Percentiles rank a stretch among this genome's conserved stretches.
Conservation (phyloP, 2,329 filamentous ascomycete genomes). For the Fusarium burgessii region DNA sequence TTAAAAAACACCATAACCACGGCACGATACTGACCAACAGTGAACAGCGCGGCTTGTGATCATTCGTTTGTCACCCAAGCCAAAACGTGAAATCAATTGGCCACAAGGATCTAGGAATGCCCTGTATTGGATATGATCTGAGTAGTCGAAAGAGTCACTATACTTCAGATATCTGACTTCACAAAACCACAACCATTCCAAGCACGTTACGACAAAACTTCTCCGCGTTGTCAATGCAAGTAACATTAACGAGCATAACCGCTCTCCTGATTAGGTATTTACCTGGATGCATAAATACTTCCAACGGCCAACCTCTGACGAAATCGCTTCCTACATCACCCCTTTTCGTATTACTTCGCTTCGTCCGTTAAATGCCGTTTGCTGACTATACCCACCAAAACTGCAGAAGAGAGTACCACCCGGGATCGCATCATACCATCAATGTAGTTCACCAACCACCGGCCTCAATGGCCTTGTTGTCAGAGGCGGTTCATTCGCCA, state of each 20-base stretch:
- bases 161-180: neutral
- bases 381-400: neutral
- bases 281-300: neutral
- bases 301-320: slow-evolving; percentile 9
- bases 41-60: neutral
- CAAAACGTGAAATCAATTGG: neutral
- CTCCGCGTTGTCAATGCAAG: neutral
- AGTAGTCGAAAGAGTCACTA: neutral
- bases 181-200: neutral
- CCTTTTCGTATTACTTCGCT: neutral
- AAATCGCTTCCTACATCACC: slow-evolving; percentile 17
- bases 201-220: neutral
- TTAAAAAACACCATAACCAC: neutral
- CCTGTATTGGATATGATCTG: too few species aligned
- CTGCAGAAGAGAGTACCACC: neutral
- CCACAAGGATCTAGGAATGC: neutral
- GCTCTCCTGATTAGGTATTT: neutral
- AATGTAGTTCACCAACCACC: slow-evolving; percentile 35
- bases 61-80: neutral
- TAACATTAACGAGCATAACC: neutral
- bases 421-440: neutral
- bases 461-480: neutral
- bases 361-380: neutral
- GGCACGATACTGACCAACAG: neutral
- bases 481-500: slow-evolving; percentile 15